Percentiles rank a stretch among this genome's conserved stretches.
These are phyloP conservation scores for Neonectria faginata DNA, from an alignment of 2,329 filamentous ascomycete genomes.

Conservation along the genomic window DNA sequence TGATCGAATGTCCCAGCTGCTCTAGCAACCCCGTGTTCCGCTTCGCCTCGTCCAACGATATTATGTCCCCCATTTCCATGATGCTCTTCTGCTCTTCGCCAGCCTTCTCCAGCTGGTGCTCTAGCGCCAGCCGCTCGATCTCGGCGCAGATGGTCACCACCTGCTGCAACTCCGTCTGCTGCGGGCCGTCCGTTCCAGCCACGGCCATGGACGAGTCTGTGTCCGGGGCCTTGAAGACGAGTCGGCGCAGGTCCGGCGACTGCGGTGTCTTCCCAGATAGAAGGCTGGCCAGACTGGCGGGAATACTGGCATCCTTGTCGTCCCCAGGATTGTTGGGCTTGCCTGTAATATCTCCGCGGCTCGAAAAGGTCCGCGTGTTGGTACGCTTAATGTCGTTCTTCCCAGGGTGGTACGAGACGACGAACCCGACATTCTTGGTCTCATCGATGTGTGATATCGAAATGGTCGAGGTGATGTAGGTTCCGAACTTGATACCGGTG, in stretches of 20 bases:
- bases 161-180: slow-evolving; percentile 66
- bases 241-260: slow-evolving; percentile 47
- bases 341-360: slow-evolving; percentile 50
- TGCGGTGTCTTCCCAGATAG: slow-evolving; percentile 53
- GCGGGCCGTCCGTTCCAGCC: slow-evolving; percentile 57
- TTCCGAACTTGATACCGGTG: slow-evolving; percentile 78
- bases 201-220: slow-evolving; percentile 66
- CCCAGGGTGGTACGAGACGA: slow-evolving; percentile 80
- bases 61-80: slow-evolving; percentile 75
- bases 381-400: slow-evolving; percentile 79
- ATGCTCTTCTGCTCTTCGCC: slow-evolving; percentile 60
- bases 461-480: slow-evolving; percentile 91
- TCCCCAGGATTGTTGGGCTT: slow-evolving; percentile 38
- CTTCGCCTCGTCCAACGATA: slow-evolving; percentile 86
- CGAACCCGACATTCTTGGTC: slow-evolving; percentile 83
- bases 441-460: slow-evolving; percentile 82
- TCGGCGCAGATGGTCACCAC: slow-evolving; percentile 77
- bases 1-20: slow-evolving; percentile 87
- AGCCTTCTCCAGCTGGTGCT: slow-evolving; percentile 56
- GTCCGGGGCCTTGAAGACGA: slow-evolving; percentile 69
- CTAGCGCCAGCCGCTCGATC: slow-evolving; percentile 75
- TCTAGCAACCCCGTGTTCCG: slow-evolving; percentile 88
- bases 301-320: slow-evolving; percentile 42
- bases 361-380: slow-evolving; percentile 86
- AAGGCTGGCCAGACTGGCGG: slow-evolving; percentile 55